Percentiles rank a stretch among this genome's conserved stretches.
Evolutionary conservation across 2,329 filamentous ascomycete genomes (phyloP).

Genomic region (Ceratocystis huliohia): DNA sequence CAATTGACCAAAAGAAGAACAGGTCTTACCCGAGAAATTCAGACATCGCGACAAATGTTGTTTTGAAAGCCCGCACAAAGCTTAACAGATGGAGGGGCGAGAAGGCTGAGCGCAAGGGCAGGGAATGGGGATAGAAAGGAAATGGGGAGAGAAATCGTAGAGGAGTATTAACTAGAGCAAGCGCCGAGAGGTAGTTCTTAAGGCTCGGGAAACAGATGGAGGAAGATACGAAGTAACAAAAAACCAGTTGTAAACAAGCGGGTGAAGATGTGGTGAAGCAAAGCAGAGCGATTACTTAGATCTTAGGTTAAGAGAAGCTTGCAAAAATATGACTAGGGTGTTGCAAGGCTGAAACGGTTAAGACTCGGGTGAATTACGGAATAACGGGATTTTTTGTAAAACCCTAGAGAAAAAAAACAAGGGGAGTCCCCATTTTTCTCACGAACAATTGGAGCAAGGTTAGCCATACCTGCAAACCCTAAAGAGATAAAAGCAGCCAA

Average conservation of each 20-base stretch:
- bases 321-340: slow-evolving; percentile 4
- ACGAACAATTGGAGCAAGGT: neutral
- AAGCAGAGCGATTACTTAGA: slow-evolving; percentile 10
- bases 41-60: slow-evolving; percentile 38
- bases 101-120: slow-evolving; percentile 19
- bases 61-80: slow-evolving; percentile 32
- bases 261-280: slow-evolving; percentile 13
- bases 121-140: neutral
- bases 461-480: neutral
- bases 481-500: neutral
- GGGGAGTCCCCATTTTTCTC: neutral
- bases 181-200: slow-evolving; percentile 25
- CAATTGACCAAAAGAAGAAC: slow-evolving; percentile 22
- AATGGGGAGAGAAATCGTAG: neutral
- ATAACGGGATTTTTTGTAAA: neutral
- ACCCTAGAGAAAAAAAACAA: neutral
- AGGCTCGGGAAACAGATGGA: slow-evolving; percentile 10
- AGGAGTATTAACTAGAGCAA: slow-evolving; percentile 27
- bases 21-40: slow-evolving; percentile 46
- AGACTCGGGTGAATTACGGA: neutral
- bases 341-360: slow-evolving; percentile 17
- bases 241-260: slow-evolving; percentile 10
- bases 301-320: slow-evolving; percentile 9
- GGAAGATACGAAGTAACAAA: slow-evolving; percentile 13
- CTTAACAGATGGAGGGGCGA: slow-evolving; percentile 24